phyloP scores from a whole-genome alignment of 352 stramenopile species.

The Pythium angustatum region DNA sequence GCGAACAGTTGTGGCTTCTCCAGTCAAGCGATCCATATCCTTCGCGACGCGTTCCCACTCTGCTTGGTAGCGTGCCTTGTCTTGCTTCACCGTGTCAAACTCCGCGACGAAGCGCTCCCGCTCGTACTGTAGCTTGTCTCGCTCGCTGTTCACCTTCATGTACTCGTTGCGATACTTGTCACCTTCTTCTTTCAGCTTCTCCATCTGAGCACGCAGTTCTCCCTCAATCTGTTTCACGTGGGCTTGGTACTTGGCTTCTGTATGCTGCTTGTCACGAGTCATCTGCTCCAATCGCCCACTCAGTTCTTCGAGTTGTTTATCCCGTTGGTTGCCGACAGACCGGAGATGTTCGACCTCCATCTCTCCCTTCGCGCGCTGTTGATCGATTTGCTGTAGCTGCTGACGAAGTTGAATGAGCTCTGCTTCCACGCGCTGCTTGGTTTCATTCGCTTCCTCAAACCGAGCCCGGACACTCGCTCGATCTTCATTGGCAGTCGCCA shows the following conservation, averaged over 20 bases:
- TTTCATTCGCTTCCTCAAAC: slow-evolving; percentile 43
- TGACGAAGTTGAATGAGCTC: slow-evolving; percentile 38
- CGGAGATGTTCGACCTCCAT: slow-evolving; percentile 55
- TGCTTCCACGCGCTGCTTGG: slow-evolving; percentile 26
- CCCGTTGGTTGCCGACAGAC: slow-evolving; percentile 37
- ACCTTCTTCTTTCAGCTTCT: slow-evolving; percentile 52
- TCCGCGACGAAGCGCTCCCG: slow-evolving; percentile 54
- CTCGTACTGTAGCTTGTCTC: slow-evolving; percentile 59
- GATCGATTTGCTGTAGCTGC: slow-evolving; percentile 32
- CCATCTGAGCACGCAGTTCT: slow-evolving; percentile 50
- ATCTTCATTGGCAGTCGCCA: slow-evolving; percentile 37
- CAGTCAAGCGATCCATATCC: slow-evolving; percentile 48
- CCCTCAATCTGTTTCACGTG: slow-evolving; percentile 68
- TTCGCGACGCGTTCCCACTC: slow-evolving; percentile 55
- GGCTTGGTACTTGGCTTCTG: slow-evolving; percentile 44
- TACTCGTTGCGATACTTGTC: slow-evolving; percentile 60
- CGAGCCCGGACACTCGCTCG: slow-evolving; percentile 28
- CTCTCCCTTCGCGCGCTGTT: slow-evolving; percentile 39
- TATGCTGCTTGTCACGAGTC: slow-evolving; percentile 45
- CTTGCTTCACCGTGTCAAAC: slow-evolving; percentile 50
- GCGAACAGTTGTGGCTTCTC: slow-evolving; percentile 41
- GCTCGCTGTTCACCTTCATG: slow-evolving; percentile 46
- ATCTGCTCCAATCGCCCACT: slow-evolving; percentile 41
- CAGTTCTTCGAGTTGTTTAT: slow-evolving; percentile 45
- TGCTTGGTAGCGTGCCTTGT: slow-evolving; percentile 40